phyloP scores from a whole-genome alignment of 257 asterid genomes.

The Ilex asprella region DNA sequence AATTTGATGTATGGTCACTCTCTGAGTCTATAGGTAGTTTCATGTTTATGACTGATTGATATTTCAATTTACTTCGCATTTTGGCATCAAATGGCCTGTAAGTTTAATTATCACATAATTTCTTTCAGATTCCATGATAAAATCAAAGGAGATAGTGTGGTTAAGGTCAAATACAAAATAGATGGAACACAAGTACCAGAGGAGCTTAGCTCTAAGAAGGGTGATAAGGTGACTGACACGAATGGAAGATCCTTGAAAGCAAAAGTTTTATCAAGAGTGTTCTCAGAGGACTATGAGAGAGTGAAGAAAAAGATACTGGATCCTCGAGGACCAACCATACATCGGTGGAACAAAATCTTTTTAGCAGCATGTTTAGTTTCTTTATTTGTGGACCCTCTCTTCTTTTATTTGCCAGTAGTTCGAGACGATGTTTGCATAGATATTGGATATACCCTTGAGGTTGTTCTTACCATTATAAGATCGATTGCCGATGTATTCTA shows the following conservation, averaged over 20 bases:
- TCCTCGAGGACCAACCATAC: slow-evolving; percentile 79
- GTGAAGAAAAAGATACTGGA: slow-evolving; percentile 67
- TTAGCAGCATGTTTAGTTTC: slow-evolving; percentile 78
- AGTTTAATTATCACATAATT: neutral
- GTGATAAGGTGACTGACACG: slow-evolving; percentile 21
- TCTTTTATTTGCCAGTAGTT: slow-evolving; percentile 76
- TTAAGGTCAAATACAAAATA: slow-evolving; percentile 54
- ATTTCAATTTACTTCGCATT: neutral
- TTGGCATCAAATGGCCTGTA: neutral
- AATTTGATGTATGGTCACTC: neutral
- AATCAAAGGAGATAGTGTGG: slow-evolving; percentile 33
- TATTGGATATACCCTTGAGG: slow-evolving; percentile 55
- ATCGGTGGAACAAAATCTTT: slow-evolving; percentile 86
- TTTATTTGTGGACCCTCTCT: slow-evolving; percentile 86
- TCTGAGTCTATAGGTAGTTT: neutral
- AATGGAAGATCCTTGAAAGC: slow-evolving; percentile 54
- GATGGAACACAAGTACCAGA: slow-evolving; percentile 37
- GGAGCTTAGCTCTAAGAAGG: slow-evolving; percentile 27
- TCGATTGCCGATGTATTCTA: slow-evolving; percentile 73
- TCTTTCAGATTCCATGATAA: slow-evolving; percentile 49
- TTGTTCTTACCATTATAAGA: slow-evolving; percentile 57
- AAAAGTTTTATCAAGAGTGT: slow-evolving; percentile 73
- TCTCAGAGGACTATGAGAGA: slow-evolving; percentile 87
- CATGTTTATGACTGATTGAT: neutral
- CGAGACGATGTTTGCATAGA: slow-evolving; percentile 57